phyloP scores from a whole-genome alignment of 208 protist species.

The Leptomonas seymouri region DNA sequence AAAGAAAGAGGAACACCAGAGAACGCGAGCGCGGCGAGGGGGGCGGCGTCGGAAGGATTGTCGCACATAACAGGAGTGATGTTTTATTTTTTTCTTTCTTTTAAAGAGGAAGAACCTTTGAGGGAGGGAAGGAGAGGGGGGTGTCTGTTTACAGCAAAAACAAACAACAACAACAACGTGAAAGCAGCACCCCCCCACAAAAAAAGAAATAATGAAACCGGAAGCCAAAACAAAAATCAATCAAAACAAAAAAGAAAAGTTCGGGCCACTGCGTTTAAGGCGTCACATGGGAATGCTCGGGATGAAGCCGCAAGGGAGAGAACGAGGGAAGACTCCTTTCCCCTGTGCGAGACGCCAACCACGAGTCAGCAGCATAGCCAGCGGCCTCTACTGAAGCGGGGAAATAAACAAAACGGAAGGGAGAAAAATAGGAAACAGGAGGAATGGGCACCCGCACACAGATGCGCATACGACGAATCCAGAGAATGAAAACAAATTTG shows the following conservation, averaged over 20 bases:
- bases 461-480: background rate
- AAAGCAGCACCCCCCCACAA: too few relatives aligned
- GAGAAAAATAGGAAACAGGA: background rate
- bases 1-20: background rate
- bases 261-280: too few relatives aligned
- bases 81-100: too few relatives aligned
- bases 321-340: background rate
- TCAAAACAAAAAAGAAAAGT: too few relatives aligned
- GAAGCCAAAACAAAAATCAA: too few relatives aligned
- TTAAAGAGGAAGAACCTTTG: background rate
- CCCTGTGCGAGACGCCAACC: background rate
- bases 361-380: background rate
- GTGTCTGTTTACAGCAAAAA: slow-evolving; percentile 2
- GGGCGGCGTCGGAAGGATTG: slow-evolving; percentile 10
- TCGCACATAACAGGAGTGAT: slow-evolving; percentile 21
- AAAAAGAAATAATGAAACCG: slow-evolving; percentile 18
- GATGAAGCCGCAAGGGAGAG: background rate
- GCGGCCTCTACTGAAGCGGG: background rate
- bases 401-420: background rate
- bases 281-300: too few relatives aligned
- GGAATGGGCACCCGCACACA: background rate
- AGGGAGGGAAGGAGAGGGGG: background rate
- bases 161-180: slow-evolving; percentile 1
- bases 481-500: background rate
- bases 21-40: background rate